phyloP scores from a whole-genome alignment of 345 rosid genomes.

The Rhodomyrtus tomentosa region DNA sequence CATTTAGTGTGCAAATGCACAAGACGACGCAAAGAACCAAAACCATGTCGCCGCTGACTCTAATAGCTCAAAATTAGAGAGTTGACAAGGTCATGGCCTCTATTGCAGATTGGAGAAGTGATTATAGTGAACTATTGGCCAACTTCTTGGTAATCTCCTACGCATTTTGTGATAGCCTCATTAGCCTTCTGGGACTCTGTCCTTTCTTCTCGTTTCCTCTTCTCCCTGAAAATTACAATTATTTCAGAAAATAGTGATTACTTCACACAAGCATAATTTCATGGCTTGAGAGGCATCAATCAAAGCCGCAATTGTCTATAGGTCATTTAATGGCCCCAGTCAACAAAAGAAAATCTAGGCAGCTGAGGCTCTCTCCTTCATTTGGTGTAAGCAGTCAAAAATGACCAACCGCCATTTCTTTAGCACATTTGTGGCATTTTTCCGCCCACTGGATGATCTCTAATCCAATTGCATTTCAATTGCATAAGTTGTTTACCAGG shows the following conservation, averaged over 20 bases:
- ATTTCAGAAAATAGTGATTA: neutral
- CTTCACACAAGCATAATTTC: neutral
- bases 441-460: neutral
- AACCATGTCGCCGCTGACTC: neutral
- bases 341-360: neutral
- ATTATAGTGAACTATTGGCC: constrained; percentile 5
- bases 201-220: constrained; percentile 80
- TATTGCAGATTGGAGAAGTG: neutral
- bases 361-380: neutral
- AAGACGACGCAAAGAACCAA: neutral
- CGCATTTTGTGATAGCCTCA: constrained; percentile 60
- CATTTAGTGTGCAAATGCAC: neutral
- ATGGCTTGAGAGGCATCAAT: neutral
- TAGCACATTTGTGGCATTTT: neutral
- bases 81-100: neutral
- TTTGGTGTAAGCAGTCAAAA: neutral
- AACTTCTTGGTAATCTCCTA: constrained; percentile 34
- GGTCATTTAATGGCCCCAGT: neutral
- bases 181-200: constrained; percentile 62
- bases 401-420: neutral
- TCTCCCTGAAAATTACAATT: constrained; percentile 50
- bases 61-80: neutral
- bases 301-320: neutral
- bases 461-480: neutral
- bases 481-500: neutral